A percentile compares a stretch with the other conserved stretches of the same genome.
Evolutionary conservation across 2,329 filamentous ascomycete species (phyloP).

Genomic region (Fusarium tjaetaba): DNA sequence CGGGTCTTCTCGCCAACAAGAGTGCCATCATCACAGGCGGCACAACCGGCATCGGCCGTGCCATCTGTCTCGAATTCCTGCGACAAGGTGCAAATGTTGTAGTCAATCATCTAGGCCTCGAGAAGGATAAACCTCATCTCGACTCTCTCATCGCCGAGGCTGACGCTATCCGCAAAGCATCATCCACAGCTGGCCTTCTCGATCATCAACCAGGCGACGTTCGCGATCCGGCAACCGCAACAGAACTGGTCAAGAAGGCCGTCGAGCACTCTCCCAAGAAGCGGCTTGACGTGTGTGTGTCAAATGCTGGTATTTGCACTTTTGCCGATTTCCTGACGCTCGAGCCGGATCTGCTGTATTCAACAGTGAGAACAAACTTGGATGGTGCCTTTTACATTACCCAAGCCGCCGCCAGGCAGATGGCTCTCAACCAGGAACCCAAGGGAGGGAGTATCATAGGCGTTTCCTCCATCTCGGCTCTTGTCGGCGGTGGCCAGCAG

Average conservation of each 20-base stretch:
- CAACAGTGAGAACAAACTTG: slow-evolving; percentile 82
- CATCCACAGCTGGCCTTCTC: slow-evolving; percentile 63
- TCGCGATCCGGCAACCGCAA: slow-evolving; percentile 76
- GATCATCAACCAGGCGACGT: slow-evolving; percentile 82
- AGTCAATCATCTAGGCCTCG: slow-evolving; percentile 79
- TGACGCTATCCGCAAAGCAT: slow-evolving; percentile 54
- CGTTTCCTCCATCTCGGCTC: slow-evolving; percentile 76
- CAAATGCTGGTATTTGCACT: slow-evolving; percentile 88
- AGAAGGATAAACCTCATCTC: slow-evolving; percentile 61
- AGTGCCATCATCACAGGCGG: slow-evolving; percentile 88
- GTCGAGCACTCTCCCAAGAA: slow-evolving; percentile 62
- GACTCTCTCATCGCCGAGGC: slow-evolving; percentile 64
- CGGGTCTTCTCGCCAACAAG: slow-evolving; percentile 74
- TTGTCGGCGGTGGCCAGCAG: slow-evolving; percentile 81
- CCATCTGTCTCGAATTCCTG: slow-evolving; percentile 83
- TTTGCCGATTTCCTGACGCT: slow-evolving; percentile 88
- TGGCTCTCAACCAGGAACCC: slow-evolving; percentile 71
- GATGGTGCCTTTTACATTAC: slow-evolving; percentile 88
- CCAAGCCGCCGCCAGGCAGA: slow-evolving; percentile 85
- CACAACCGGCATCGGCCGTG: slow-evolving; percentile 86
- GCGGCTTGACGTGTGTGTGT: slow-evolving; percentile 81
- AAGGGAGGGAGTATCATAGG: slow-evolving; percentile 83
- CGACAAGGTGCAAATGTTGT: slow-evolving; percentile 81
- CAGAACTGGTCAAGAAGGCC: slow-evolving; percentile 71
- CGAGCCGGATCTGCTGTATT: slow-evolving; percentile 73